Evolutionary conservation across 176 grass and related monocot species (phyloP), one percentile per base, ranked within the genome.

Genomic region (Oropetium thomaeum): DNA sequence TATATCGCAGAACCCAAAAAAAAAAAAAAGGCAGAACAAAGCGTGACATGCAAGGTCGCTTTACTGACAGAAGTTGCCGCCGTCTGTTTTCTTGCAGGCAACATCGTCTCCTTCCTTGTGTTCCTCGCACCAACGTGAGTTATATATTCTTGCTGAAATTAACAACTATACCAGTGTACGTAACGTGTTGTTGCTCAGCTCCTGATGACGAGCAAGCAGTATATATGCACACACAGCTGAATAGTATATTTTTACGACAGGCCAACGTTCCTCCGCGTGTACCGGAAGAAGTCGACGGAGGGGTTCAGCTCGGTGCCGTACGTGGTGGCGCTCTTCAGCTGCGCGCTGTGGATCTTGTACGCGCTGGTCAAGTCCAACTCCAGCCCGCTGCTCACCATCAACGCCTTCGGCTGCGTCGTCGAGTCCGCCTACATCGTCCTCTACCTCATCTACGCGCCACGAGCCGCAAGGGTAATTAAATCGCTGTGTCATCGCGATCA

Each of bases 301-400:
- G 81, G 85, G 27, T 97, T 97, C 83, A 90, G 92, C 71, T 87
- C 88, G 16, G 81, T 89, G 55, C 95, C 95, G 10, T 97, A 97
- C 70, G 78, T 89, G 77, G 86, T 97, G 80, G 90, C 90, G 14
- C 55, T 97, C 70, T 97, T 97, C 88, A 93, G 95, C 87, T 79
- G 86, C 38, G 78, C 69, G 84, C 86, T 97, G 34, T 97, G 95
- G 95, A 93, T 97, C 60, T 77, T 91, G 15, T 97, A 93, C 65
- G 90, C 86, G 37, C 25, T 92, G 20, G 83, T 93, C 2, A 97
- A 97, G 81, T 86, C 86, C 44, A 76, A 89, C 75, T 82, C 86
- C 5, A 51, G 74, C 54, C 95, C 90, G 45, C 86, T 97, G 34
- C 89, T 97, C 25, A 91, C 84, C 61, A 93, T 93, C 69, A 97